These are phyloP conservation scores for Phytophthora sp. DNA, from an alignment of 352 stramenopile genomes.

Conservation along the genomic window DNA sequence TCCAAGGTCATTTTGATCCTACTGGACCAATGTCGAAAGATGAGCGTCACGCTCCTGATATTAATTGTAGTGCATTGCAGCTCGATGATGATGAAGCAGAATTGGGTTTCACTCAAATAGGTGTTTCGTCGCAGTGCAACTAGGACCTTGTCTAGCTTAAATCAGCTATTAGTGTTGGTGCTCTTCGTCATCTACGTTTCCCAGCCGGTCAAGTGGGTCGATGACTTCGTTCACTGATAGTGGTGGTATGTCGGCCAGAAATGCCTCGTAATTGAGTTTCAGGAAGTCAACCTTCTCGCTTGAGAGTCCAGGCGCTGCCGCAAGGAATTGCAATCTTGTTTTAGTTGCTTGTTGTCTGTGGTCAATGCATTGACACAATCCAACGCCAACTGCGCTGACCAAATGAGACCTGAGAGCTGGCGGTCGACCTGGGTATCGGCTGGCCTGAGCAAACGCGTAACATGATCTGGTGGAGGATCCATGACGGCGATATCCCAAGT, in stretches of 20 bases:
- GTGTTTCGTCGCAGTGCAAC: not conserved
- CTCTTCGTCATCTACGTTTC: not conserved
- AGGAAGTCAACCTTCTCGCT: not conserved
- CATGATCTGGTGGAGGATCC: not conserved
- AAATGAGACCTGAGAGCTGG: not conserved
- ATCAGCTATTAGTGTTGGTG: not conserved
- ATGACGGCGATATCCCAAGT: constrained; percentile 2
- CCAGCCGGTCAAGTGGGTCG: not conserved
- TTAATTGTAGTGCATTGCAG: not conserved
- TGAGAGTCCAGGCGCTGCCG: not conserved
- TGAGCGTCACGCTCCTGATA: not conserved
- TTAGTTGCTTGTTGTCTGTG: not conserved
- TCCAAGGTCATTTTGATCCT: constrained; percentile 1
- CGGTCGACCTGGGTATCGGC: not conserved
- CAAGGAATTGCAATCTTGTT: constrained; percentile 1
- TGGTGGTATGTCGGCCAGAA: not conserved
- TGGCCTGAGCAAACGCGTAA: not conserved
- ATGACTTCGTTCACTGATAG: not conserved
- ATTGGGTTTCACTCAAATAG: not conserved
- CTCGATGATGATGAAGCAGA: not conserved
- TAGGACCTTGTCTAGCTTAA: not conserved
- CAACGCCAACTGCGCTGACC: not conserved
- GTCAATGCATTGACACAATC: constrained; percentile 4
- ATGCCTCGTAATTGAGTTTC: not conserved
- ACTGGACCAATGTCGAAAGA: not conserved